Evolutionary conservation across 176 grass and related monocot species (phyloP).

Genomic region (Oryza australiensis): DNA sequence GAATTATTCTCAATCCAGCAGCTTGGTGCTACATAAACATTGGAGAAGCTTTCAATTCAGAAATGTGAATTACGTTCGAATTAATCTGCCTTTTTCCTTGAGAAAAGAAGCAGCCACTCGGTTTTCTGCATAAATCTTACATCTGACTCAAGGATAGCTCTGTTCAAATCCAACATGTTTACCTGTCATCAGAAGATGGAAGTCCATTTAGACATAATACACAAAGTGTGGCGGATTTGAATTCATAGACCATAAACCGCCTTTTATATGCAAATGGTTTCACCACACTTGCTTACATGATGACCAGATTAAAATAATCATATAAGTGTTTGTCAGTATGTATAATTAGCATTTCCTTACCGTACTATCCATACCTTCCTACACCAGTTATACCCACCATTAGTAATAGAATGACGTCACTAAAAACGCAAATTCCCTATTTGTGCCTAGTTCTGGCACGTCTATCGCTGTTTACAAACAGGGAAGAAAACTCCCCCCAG

Average conservation of each 20-base stretch:
- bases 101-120: neutral
- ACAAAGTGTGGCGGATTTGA: neutral
- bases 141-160: conserved; percentile 61
- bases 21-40: conserved; percentile 61
- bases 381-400: neutral
- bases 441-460: neutral
- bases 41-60: conserved; percentile 38
- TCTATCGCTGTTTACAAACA: conserved; percentile 1
- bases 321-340: neutral
- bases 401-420: neutral
- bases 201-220: conserved; percentile 24
- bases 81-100: conserved; percentile 9
- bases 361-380: conserved; percentile 10
- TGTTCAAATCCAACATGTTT: conserved; percentile 66
- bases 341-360: neutral
- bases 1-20: conserved; percentile 70
- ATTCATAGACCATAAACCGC: conserved; percentile 10
- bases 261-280: neutral
- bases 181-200: conserved; percentile 51
- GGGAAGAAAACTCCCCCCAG: neutral
- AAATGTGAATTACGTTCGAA: conserved; percentile 5
- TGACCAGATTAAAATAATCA: neutral
- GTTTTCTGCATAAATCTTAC: conserved; percentile 61
- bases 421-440: neutral
- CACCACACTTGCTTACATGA: conserved; percentile 6